Conservation (phyloP, 2,329 filamentous ascomycete species). For the Metarhizium guizhouense region DNA sequence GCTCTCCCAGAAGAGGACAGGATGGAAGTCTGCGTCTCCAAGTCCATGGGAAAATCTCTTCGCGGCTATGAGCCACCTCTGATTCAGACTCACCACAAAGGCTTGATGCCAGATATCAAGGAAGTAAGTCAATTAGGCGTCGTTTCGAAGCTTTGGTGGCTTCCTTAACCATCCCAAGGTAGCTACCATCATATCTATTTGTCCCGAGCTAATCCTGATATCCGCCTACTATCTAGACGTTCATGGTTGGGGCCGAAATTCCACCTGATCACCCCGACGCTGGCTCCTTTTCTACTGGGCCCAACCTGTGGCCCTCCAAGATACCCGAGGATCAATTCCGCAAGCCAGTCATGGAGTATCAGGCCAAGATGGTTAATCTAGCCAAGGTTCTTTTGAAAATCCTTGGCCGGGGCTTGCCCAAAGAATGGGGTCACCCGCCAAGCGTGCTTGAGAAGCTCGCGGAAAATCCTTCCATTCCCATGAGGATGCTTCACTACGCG, state of each 20-base stretch:
- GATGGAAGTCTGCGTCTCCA: conserved; percentile 18
- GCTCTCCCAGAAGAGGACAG: conserved; percentile 15
- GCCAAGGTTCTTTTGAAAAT: neutral
- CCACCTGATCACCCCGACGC: conserved; percentile 1
- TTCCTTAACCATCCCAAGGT: neutral
- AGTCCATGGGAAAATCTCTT: conserved; percentile 18
- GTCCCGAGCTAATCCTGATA: neutral
- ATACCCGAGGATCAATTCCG: neutral
- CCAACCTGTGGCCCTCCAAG: conserved; percentile 1
- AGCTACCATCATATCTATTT: neutral
- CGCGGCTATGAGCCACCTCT: conserved; percentile 18
- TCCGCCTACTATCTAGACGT: neutral
- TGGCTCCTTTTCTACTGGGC: conserved; percentile 2
- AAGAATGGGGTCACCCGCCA: neutral
- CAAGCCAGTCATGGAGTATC: neutral
- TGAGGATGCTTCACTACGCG: conserved; percentile 18
- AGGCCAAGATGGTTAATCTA: neutral
- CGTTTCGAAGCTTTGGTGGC: too few species aligned
- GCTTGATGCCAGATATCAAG: conserved; percentile 16
- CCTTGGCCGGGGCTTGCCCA: neutral
- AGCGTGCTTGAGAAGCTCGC: neutral
- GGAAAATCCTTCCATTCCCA: conserved; percentile 1
- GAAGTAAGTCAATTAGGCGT: neutral
- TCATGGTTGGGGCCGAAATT: conserved; percentile 4
- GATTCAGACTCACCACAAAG: conserved; percentile 19